Evolutionary conservation across 2,329 filamentous ascomycete genomes (phyloP).

Genomic region (Juglanconis juglandina): DNA sequence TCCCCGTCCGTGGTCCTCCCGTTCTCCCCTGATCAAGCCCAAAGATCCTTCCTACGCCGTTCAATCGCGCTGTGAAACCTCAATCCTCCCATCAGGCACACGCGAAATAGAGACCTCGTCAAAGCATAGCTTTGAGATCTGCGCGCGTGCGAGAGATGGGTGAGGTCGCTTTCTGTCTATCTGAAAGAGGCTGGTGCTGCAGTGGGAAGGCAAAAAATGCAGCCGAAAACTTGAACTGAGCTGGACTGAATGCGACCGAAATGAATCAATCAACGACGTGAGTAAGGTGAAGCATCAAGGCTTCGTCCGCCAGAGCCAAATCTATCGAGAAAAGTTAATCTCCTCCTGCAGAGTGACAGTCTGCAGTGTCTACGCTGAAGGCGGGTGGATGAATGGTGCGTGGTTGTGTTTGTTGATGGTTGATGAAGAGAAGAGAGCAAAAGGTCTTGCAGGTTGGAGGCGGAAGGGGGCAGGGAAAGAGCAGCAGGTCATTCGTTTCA

Average conservation of each 20-base stretch:
- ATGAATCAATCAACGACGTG: conserved; percentile 12
- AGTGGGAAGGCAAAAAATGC: conserved; percentile 1
- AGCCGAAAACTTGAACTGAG: conserved; percentile 1
- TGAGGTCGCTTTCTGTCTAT: conserved; percentile 16
- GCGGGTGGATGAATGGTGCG: neutral
- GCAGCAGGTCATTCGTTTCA: conserved; percentile 5
- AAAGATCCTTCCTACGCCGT: conserved; percentile 17
- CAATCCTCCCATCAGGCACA: conserved; percentile 19
- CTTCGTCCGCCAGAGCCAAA: neutral
- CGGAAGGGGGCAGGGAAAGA: neutral
- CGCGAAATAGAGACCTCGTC: conserved; percentile 11
- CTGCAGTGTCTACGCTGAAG: conserved; percentile 7
- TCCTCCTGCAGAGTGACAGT: conserved; percentile 1
- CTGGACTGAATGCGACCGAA: neutral
- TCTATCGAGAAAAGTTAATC: conserved; percentile 2
- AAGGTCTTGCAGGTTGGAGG: neutral
- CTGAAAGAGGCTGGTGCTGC: conserved; percentile 12
- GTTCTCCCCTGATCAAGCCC: conserved; percentile 1
- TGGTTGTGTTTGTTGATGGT: neutral
- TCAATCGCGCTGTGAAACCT: conserved; percentile 13
- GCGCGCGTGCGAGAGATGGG: conserved; percentile 6
- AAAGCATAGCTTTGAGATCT: conserved; percentile 14
- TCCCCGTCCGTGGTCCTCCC: neutral
- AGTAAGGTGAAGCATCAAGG: conserved; percentile 1
- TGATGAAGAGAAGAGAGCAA: neutral